A percentile compares a stretch with the other conserved stretches of the same genome.
phyloP scores from a whole-genome alignment of 78 protist genomes.

The Carpediemonas membranifera region DNA sequence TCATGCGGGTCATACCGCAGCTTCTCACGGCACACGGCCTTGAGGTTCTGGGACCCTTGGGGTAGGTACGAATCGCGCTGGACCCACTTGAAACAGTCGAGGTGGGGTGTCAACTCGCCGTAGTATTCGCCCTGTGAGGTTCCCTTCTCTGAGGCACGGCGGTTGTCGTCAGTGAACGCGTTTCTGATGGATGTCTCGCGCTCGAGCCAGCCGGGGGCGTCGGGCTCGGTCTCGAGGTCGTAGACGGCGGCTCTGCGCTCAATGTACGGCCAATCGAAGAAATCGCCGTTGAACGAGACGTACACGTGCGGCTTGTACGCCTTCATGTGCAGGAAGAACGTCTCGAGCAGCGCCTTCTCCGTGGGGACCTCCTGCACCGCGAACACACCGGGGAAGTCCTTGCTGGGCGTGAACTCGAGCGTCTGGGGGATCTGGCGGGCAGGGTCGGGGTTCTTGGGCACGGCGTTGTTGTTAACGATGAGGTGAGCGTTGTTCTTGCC shows the following conservation, averaged over 20 bases:
- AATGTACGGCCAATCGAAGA: conserved; percentile 96
- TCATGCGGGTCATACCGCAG: conserved; percentile 94
- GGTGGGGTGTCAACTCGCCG: conserved; percentile 51
- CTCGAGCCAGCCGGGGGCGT: not conserved
- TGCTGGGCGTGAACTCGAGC: no score
- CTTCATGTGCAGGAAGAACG: conserved; percentile 62
- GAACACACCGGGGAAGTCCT: no score
- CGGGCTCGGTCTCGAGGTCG: not conserved
- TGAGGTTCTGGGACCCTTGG: conserved; percentile 70
- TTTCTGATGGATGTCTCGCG: not conserved
- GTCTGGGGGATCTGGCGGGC: not conserved
- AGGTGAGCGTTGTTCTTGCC: conserved; percentile 66
- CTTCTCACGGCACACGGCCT: conserved; percentile 75
- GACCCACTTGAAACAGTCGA: conserved; percentile 95
- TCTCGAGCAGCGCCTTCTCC: conserved; percentile 30
- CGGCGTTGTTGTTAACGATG: conserved; percentile 67
- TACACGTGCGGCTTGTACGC: conserved; percentile 60
- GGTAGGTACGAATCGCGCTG: conserved; percentile 97
- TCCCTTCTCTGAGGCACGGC: no score
- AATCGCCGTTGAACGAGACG: conserved; percentile 96
- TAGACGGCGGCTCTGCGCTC: conserved; percentile 46
- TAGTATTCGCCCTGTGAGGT: no score
- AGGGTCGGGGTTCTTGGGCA: no score
- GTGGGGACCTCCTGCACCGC: not conserved
- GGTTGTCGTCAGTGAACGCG: conserved; percentile 9